Evolutionary conservation across 1,284 basidiomycete species (phyloP).

Genomic region (Austroboletus rostrupii): DNA sequence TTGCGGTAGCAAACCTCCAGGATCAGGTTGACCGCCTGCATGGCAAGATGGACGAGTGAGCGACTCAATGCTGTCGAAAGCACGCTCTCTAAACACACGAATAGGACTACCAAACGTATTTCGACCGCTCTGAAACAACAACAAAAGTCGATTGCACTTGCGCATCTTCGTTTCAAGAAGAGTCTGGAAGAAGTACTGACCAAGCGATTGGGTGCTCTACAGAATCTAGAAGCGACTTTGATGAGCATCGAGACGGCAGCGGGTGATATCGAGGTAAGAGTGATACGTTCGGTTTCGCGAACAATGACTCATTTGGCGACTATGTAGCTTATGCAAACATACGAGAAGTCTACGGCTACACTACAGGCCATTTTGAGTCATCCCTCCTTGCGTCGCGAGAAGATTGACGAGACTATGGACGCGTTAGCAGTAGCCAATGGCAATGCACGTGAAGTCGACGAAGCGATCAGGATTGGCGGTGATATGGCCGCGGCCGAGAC

Average conservation of each 20-base stretch:
- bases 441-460: conserved; percentile 80
- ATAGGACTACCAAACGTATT: conserved; percentile 66
- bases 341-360: conserved; percentile 77
- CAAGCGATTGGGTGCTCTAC: conserved; percentile 71
- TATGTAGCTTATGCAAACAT: conserved; percentile 77
- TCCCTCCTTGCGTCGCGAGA: conserved; percentile 72
- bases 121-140: conserved; percentile 61
- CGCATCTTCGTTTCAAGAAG: conserved; percentile 76
- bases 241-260: conserved; percentile 84
- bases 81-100: not conserved
- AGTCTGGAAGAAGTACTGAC: conserved; percentile 73
- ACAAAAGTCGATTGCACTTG: conserved; percentile 70
- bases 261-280: conserved; percentile 76
- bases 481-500: conserved; percentile 53
- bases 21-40: conserved; percentile 66
- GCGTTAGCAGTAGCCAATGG: conserved; percentile 79
- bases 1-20: conserved; percentile 61
- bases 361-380: conserved; percentile 74
- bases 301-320: not conserved
- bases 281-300: not conserved
- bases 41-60: conserved; percentile 63
- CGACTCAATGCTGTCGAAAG: not conserved
- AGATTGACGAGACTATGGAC: conserved; percentile 84
- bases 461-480: conserved; percentile 66
- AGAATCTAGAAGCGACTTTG: conserved; percentile 74